Base-by-base conservation (phyloP, 805 yeast genomes). In the Lachancea sp. region DNA sequence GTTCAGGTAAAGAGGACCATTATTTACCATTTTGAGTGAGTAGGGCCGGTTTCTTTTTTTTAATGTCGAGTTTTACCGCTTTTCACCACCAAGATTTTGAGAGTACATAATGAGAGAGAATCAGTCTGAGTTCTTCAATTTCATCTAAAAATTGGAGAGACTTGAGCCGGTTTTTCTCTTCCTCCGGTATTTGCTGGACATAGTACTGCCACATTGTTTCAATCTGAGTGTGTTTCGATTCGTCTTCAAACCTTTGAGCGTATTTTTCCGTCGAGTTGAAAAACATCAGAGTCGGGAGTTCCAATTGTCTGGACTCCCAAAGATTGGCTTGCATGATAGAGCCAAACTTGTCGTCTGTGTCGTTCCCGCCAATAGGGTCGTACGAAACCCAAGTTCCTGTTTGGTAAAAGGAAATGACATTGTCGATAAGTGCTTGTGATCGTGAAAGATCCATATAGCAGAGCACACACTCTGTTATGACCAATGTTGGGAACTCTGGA, bases 281-380 rank as follows among this genome's bases (percentile, higher is more conserved):
- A 48, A 60, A 43, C 64, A 66, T 47, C 48, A 69, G 36, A 15
- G 72, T 65, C 2, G 71, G 71, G 66, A 69, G 58, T 33, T 71
- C 58, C 45, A 76, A 63, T 18, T 74, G 69, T 26, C 80, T 77
- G 27, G 82, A 61, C 18, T 65, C 68, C 39, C 59, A 55, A 42
- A 79, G 58, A 53, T 79, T 79, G 17, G 67, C 67, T 25, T 72
- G 68, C 85, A 79, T 79, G 13, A 78, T 73, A 1, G 54, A 50
- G 1, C 84, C 84, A 59, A 79, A 79, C 16, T 57, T 51, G 44
- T 62, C 65, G 22, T 51, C 50, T 3, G 69, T 59, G 42, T 71
- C 77, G 11, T 61, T 58, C 7, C 80, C 73, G 0, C 81, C 78
- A 60, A 79, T 75, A 3, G 85, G 85, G 50, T 79, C 85, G 59